Percentiles rank a stretch among this genome's conserved stretches.
Conservation (phyloP, 345 rosid species). For the Microthlaspi erraticum region DNA sequence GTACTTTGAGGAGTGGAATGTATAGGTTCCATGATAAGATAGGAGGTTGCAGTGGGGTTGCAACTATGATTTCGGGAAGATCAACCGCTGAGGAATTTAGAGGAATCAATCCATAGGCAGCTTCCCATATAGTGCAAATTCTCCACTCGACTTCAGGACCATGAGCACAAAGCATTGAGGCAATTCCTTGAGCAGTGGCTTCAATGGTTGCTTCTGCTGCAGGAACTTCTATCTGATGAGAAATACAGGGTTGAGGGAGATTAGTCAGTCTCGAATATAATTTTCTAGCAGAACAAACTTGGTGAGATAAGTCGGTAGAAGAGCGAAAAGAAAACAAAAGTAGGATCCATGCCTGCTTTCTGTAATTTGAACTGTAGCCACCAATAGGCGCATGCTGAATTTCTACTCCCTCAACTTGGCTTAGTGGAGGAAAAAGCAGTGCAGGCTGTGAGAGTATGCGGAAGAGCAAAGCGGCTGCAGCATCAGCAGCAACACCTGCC, state of each 20-base stretch:
- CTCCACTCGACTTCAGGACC: constrained; percentile 99
- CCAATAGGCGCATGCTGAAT: constrained; percentile 73
- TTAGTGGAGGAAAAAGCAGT: constrained; percentile 89
- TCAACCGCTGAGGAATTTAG: constrained; percentile 93
- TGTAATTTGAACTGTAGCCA: constrained; percentile 77
- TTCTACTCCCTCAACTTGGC: constrained; percentile 91
- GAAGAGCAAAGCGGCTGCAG: constrained; percentile 97
- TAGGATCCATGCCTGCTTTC: constrained; percentile 69
- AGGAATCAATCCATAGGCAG: constrained; percentile 95
- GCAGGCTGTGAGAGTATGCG: constrained; percentile 96
- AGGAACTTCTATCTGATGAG: constrained; percentile 84
- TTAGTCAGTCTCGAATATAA: constrained; percentile 32
- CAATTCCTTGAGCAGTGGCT: constrained; percentile 99
- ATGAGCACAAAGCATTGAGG: constrained; percentile 99
- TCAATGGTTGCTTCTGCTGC: constrained; percentile 97
- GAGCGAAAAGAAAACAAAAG: background rate
- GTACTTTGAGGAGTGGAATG: constrained; percentile 95
- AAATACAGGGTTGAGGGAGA: constrained; percentile 30
- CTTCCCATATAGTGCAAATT: constrained; percentile 99
- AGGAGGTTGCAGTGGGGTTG: constrained; percentile 94
- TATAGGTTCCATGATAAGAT: constrained; percentile 90
- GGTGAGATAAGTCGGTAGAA: constrained; percentile 8
- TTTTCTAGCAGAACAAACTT: background rate
- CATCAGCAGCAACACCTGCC: constrained; percentile 97
- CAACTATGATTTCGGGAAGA: constrained; percentile 95